A percentile compares a stretch with the other conserved stretches of the same genome.
These are phyloP conservation scores for Cordyceps javanica DNA, from an alignment of 2,329 filamentous ascomycete genomes.

Conservation along the genomic window DNA sequence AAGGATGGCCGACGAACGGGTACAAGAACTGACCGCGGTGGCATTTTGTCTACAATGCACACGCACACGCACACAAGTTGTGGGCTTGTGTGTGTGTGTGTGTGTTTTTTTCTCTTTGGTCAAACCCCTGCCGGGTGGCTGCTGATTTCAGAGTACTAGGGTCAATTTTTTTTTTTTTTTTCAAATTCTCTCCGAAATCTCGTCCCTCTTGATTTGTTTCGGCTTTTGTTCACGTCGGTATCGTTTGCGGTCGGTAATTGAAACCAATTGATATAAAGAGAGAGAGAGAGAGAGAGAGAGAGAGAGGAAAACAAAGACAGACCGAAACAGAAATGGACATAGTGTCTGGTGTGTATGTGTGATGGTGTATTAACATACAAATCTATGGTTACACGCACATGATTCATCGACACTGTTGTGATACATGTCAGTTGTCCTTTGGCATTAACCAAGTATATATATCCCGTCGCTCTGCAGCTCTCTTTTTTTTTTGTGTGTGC, in stretches of 20 bases:
- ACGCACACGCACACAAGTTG: neutral
- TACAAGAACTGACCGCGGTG: too few species aligned
- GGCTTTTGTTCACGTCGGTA: neutral
- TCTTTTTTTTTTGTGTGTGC: too few species aligned
- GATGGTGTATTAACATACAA: neutral
- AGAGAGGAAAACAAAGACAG: too few species aligned
- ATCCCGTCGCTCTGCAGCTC: constrained; percentile 1
- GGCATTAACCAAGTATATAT: neutral
- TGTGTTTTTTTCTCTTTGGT: too few species aligned
- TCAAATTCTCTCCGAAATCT: neutral
- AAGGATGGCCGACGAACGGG: neutral
- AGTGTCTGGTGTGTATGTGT: too few species aligned
- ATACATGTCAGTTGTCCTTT: neutral
- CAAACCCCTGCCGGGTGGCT: neutral
- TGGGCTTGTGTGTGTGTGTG: too few species aligned
- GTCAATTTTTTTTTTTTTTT: neutral
- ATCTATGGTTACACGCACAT: neutral
- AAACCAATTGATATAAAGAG: too few species aligned
- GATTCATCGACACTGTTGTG: neutral
- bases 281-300: too few species aligned
- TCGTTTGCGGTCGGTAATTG: neutral
- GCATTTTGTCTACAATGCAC: neutral
- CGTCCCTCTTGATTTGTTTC: too few species aligned
- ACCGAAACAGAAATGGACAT: too few species aligned
- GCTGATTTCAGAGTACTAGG: neutral